Conservation (phyloP, 176 grass and related monocot genomes). For the Raddia guianensis region DNA sequence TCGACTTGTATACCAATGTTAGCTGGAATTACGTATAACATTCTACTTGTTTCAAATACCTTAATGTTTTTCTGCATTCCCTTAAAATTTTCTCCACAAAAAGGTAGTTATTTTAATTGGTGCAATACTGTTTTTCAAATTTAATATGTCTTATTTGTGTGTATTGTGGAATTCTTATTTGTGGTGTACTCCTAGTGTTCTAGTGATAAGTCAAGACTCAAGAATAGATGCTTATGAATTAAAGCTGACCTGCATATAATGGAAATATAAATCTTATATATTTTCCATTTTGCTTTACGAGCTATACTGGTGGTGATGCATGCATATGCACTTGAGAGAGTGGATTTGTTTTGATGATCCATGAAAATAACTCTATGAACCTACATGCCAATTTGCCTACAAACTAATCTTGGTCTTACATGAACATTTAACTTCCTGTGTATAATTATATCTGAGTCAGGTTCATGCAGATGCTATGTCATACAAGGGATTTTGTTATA, state of each 20-base stretch:
- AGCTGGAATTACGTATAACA: not conserved
- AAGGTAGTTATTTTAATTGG: not conserved
- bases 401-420: conserved; percentile 14
- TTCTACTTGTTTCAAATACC: not conserved
- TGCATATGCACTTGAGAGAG: not conserved
- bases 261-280: not conserved
- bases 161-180: conserved; percentile 31
- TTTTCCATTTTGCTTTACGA: not conserved
- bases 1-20: not conserved
- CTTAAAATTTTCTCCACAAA: conserved; percentile 10
- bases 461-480: conserved; percentile 13
- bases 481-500: conserved; percentile 5
- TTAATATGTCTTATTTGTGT: not conserved
- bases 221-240: conserved; percentile 31
- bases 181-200: conserved; percentile 16
- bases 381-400: conserved; percentile 7
- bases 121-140: not conserved
- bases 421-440: not conserved
- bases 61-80: conserved; percentile 10
- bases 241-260: not conserved
- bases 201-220: not conserved
- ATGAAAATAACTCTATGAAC: not conserved
- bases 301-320: not conserved
- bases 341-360: conserved; percentile 20
- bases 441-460: not conserved